Evolutionary conservation across 257 asterid species (phyloP).

Genomic region (Perilla frutescens): DNA sequence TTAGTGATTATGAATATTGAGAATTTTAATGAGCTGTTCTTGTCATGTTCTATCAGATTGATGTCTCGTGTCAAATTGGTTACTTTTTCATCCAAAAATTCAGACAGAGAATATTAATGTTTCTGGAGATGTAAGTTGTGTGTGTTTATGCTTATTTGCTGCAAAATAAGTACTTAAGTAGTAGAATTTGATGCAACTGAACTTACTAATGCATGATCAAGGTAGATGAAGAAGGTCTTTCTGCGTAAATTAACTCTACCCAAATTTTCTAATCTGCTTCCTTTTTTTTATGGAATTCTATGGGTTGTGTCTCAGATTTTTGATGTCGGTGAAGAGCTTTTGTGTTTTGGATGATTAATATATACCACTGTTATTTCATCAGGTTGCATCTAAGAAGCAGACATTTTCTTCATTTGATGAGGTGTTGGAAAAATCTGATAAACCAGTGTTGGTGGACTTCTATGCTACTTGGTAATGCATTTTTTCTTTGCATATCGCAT

Average conservation of each 20-base stretch:
- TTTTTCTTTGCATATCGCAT: not conserved
- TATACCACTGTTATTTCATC: constrained; percentile 32
- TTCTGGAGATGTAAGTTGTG: constrained; percentile 4
- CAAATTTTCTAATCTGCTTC: not conserved
- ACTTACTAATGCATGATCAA: not conserved
- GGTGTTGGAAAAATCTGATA: constrained; percentile 58
- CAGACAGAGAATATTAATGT: not conserved
- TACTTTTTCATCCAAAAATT: not conserved
- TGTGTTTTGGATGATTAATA: constrained; percentile 2
- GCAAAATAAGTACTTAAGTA: not conserved
- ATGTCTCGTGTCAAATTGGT: not conserved
- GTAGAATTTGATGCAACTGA: not conserved
- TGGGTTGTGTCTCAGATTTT: constrained; percentile 1
- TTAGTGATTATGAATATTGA: not conserved
- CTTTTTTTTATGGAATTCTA: not conserved
- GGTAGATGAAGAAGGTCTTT: not conserved
- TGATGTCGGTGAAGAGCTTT: not conserved
- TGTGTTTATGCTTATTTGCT: constrained; percentile 4
- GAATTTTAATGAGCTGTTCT: not conserved
- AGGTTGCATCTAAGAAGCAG: constrained; percentile 78
- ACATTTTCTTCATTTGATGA: constrained; percentile 65
- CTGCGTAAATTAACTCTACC: not conserved
- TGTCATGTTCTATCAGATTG: not conserved
- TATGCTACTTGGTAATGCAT: constrained; percentile 78
- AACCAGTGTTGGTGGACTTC: constrained; percentile 80